Conservation (phyloP, 2,329 filamentous ascomycete species). For the Blastomyces silverae region DNA sequence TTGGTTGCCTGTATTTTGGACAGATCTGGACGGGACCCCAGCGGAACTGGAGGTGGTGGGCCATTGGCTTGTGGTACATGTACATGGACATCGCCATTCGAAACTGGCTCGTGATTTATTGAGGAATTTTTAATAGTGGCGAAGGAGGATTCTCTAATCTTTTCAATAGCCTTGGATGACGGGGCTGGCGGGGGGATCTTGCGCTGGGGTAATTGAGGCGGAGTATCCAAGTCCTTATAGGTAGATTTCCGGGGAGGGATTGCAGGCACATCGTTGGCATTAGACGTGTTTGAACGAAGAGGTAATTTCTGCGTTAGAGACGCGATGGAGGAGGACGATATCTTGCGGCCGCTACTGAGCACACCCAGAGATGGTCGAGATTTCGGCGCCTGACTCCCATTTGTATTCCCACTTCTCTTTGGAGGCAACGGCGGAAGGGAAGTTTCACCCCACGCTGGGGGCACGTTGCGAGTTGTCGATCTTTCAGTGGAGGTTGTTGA, state of each 20-base stretch:
- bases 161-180: constrained; percentile 32
- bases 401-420: constrained; percentile 34
- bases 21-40: constrained; percentile 52
- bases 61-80: constrained; percentile 22
- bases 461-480: constrained; percentile 35
- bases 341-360: neutral
- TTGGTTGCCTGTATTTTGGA: constrained; percentile 51
- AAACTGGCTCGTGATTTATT: constrained; percentile 17
- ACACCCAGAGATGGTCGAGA: neutral
- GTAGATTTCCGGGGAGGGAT: constrained; percentile 1
- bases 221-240: neutral
- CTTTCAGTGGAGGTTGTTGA: constrained; percentile 25
- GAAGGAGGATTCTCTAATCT: constrained; percentile 43
- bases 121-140: constrained; percentile 25
- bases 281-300: constrained; percentile 2
- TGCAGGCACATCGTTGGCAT: constrained; percentile 4
- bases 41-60: constrained; percentile 47
- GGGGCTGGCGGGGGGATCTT: constrained; percentile 33
- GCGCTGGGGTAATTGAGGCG: constrained; percentile 20
- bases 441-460: constrained; percentile 52
- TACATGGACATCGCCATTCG: constrained; percentile 21
- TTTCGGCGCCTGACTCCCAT: constrained; percentile 21
- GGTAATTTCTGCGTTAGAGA: constrained; percentile 5
- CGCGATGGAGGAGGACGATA: neutral
- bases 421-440: constrained; percentile 51